phyloP scores from a whole-genome alignment of 1,284 basidiomycete genomes.

The Inonotus obliquus region DNA sequence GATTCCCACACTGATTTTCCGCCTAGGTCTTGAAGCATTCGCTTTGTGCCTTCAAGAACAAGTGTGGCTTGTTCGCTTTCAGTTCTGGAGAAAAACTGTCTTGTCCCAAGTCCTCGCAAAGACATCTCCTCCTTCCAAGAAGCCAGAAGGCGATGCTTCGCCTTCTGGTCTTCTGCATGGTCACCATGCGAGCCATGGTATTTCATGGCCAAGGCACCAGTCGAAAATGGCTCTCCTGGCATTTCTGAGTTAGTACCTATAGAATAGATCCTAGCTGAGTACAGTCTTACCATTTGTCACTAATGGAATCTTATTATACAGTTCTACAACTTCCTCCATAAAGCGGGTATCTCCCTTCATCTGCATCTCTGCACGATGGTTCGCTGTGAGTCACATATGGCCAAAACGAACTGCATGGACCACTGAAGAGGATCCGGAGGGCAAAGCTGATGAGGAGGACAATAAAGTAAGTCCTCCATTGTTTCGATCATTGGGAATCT shows the following conservation, averaged over 20 bases:
- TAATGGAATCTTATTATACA: conserved; percentile 2
- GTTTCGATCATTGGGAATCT: not conserved
- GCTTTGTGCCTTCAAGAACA: not conserved
- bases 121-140: not conserved
- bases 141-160: no score
- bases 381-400: not conserved
- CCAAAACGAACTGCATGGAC: not conserved
- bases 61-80: not conserved
- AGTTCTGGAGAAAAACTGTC: not conserved
- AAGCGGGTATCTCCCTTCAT: not conserved
- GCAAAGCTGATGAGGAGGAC: no score
- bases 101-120: not conserved
- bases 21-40: not conserved
- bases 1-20: conserved; percentile 17
- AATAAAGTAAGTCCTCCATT: no score
- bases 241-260: no score
- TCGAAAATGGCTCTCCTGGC: not conserved
- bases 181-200: no score
- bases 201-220: not conserved
- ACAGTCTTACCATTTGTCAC: no score
- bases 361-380: no score
- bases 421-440: not conserved
- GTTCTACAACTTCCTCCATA: not conserved
- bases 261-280: no score
- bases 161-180: no score